phyloP scores from a whole-genome alignment of 2,329 filamentous ascomycete species.

The Emergomyces orientalis region DNA sequence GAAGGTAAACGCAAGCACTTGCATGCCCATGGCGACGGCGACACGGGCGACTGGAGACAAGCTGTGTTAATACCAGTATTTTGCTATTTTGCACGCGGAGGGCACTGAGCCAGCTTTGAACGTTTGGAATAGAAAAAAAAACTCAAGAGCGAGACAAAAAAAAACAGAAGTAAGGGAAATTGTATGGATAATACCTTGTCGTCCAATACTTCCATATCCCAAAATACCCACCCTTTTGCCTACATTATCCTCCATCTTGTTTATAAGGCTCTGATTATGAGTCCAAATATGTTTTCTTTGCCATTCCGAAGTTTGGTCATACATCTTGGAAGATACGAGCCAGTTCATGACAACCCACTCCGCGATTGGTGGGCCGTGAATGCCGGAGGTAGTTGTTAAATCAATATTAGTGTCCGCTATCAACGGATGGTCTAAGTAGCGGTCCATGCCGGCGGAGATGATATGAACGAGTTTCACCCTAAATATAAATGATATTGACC shows the following conservation, averaged over 20 bases:
- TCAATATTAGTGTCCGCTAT: constrained; percentile 45
- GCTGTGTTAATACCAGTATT: not conserved
- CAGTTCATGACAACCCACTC: constrained; percentile 59
- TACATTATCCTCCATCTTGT: constrained; percentile 44
- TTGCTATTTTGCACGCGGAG: not conserved
- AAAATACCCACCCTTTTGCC: constrained; percentile 51
- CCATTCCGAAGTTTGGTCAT: constrained; percentile 45
- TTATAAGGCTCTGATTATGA: constrained; percentile 23
- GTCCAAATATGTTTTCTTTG: constrained; percentile 51
- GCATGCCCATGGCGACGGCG: constrained; percentile 57
- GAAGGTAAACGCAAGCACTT: constrained; percentile 38
- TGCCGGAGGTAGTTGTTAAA: constrained; percentile 46
- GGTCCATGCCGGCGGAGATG: constrained; percentile 50
- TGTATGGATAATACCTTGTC: constrained; percentile 41
- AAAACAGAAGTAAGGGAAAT: not conserved
- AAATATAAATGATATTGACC: constrained; percentile 7
- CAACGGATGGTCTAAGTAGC: constrained; percentile 44
- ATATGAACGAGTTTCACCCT: constrained; percentile 47
- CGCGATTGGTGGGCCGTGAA: constrained; percentile 56
- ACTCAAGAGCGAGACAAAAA: not conserved
- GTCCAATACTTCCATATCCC: constrained; percentile 54
- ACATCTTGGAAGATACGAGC: constrained; percentile 48
- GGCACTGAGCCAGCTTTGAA: not conserved
- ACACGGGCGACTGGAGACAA: constrained; percentile 43
- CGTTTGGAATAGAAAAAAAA: not conserved